Percentiles rank a stretch among this genome's conserved stretches.
Evolutionary conservation across 257 asterid genomes (phyloP).

Genomic region (Nicotiana undulata): DNA sequence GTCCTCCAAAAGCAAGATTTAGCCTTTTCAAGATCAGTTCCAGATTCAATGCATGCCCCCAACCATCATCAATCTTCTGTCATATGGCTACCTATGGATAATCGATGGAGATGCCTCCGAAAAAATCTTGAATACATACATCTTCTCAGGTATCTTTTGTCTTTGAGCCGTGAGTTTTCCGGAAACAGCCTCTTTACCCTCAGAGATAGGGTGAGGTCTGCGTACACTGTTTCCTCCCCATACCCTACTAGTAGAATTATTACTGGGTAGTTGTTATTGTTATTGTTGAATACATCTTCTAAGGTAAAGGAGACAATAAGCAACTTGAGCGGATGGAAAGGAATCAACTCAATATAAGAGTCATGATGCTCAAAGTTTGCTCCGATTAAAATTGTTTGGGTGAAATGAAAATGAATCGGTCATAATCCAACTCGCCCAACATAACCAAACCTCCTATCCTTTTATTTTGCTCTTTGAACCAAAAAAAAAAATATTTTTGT

Average conservation of each 20-base stretch:
- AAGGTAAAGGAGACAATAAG: too few species aligned
- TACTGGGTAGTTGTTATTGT: too few species aligned
- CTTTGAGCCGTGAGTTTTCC: too few species aligned
- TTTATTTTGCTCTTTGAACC: too few species aligned
- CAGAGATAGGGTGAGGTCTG: too few species aligned
- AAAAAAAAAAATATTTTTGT: too few species aligned
- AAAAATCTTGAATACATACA: conserved; percentile 24
- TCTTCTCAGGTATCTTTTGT: conserved; percentile 55
- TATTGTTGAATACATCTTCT: too few species aligned
- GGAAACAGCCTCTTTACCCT: too few species aligned
- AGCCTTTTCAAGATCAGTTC: conserved; percentile 14
- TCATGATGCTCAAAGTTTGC: not conserved
- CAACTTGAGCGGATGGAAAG: not conserved
- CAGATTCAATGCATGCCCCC: conserved; percentile 12
- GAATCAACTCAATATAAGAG: not conserved
- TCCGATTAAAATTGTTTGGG: too few species aligned
- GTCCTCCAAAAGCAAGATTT: conserved; percentile 16
- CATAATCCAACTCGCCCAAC: too few species aligned
- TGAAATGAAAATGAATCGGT: not conserved
- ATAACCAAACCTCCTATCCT: not conserved
- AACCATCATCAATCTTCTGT: conserved; percentile 9
- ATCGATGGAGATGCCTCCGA: conserved; percentile 11
- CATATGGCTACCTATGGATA: conserved; percentile 8
- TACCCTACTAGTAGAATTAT: too few species aligned
- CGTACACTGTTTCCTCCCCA: too few species aligned